Percentiles rank a stretch among this genome's conserved stretches.
Conservation (phyloP, 768 basidiomycete species). For the Leccinum aurantiacum region DNA sequence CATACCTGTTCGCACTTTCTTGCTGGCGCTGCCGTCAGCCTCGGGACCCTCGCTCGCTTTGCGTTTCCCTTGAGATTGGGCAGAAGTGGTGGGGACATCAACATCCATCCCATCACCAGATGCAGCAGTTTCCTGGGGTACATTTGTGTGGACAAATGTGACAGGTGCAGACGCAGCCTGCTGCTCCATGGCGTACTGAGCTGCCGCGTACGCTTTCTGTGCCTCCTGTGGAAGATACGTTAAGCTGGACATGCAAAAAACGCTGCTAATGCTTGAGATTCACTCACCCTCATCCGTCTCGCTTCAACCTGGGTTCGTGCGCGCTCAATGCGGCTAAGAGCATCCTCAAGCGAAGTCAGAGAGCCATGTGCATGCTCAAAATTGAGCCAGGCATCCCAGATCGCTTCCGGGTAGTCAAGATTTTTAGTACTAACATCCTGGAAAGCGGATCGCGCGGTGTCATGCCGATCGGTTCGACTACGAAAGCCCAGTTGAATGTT, state of each 20-base stretch:
- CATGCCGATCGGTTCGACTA: slow-evolving; percentile 54
- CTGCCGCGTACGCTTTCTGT: slow-evolving; percentile 55
- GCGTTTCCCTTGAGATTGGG: slow-evolving; percentile 55
- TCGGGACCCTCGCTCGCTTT: slow-evolving; percentile 53
- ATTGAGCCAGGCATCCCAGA: slow-evolving; percentile 88
- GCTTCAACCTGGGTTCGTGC: slow-evolving; percentile 62
- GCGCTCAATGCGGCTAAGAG: slow-evolving; percentile 62
- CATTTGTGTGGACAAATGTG: slow-evolving; percentile 16
- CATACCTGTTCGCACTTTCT: slow-evolving; percentile 65
- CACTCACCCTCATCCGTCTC: slow-evolving; percentile 59
- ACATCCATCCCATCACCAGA: slow-evolving; percentile 41
- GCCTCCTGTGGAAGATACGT: slow-evolving; percentile 51
- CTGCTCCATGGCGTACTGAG: slow-evolving; percentile 44
- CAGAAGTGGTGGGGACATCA: slow-evolving; percentile 33
- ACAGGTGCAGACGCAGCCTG: slow-evolving; percentile 39
- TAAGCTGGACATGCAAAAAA: background rate
- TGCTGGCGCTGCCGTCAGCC: slow-evolving; percentile 46
- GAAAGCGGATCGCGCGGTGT: slow-evolving; percentile 67
- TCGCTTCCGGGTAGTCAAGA: slow-evolving; percentile 92
- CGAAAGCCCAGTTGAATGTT: background rate
- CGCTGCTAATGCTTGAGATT: background rate
- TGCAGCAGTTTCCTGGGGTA: slow-evolving; percentile 2
- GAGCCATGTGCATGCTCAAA: slow-evolving; percentile 87
- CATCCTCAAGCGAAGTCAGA: slow-evolving; percentile 61
- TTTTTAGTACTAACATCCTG: slow-evolving; percentile 64